Base-by-base conservation (phyloP, 169 alveolate genomes). In the Besnoitia besnoiti region DNA sequence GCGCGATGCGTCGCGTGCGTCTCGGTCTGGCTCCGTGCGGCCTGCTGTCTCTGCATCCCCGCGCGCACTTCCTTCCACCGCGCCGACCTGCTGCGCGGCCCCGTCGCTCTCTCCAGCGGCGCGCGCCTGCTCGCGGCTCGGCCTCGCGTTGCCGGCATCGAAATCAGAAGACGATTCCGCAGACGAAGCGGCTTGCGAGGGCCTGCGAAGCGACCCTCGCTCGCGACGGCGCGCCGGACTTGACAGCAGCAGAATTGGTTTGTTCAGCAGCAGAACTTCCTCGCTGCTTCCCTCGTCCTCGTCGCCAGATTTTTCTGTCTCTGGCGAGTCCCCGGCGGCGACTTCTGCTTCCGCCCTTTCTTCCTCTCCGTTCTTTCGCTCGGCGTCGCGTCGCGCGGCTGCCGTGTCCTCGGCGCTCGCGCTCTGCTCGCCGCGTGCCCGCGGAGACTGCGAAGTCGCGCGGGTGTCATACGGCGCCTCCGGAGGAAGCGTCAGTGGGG, bases 261-360 rank as follows among this genome's bases (percentile, higher is more conserved):
- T n/a, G n/a, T 73, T n/a, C 12, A 73, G 44, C 3, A 73, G 82
- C 39, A 73, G 39, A 21, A 73, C 8, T n/a, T 73, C 82, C 46
- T 73, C 82, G 82, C 67, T n/a, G 30, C 82, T 73, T n/a, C 46
- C 82, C 3, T 73, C 82, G n/a, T 30, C 82, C 3, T 73, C 82
- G 3, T 73, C 82, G 16, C 67, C 30, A n/a, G 33, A 55, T n/a
- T 37, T n/a, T 73, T 73, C 82, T 30, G 27, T 2, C 44, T 16
- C 24, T 73, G 67, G 67, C 14, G n/a, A n/a, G n/a, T n/a, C n/a
- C n/a, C n/a, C n/a, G n/a, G n/a, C n/a, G n/a, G n/a, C n/a, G n/a
- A n/a, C n/a, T 51, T 51, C 67, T 51, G 24, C 82, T 1, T 37
- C 46, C 5, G 47, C 39, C 82, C 47, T 73, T 73, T 42, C 7